Conservation (phyloP, 176 grass and related monocot genomes). For the Eleusine coracana region DNA sequence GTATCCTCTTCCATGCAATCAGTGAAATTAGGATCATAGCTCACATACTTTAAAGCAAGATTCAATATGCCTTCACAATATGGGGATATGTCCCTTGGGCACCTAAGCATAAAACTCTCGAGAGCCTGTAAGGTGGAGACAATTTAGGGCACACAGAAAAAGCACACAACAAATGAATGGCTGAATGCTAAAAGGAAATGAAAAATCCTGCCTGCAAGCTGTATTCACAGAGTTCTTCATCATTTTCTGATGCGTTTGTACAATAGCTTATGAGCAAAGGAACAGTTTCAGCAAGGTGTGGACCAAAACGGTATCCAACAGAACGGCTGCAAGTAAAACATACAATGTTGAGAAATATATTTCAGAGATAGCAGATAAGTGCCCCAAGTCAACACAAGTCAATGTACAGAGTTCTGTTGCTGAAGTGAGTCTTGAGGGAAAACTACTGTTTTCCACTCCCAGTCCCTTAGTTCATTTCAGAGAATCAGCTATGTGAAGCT, state of each 20-base stretch:
- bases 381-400: not conserved
- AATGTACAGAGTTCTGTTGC: not conserved
- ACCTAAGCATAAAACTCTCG: conserved; percentile 97
- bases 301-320: conserved; percentile 97
- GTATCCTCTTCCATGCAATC: conserved; percentile 99
- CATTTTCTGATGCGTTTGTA: conserved; percentile 90
- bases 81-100: conserved; percentile 91
- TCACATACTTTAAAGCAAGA: conserved; percentile 92
- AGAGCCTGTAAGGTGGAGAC: conserved; percentile 64
- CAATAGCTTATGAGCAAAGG: conserved; percentile 94
- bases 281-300: conserved; percentile 86
- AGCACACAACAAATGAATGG: conserved; percentile 20
- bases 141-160: conserved; percentile 11
- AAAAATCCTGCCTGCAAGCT: conserved; percentile 77
- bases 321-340: conserved; percentile 63
- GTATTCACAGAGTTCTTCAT: conserved; percentile 96
- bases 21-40: conserved; percentile 99
- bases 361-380: not conserved
- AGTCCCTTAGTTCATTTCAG: no score
- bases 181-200: conserved; percentile 6
- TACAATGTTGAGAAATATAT: conserved; percentile 6
- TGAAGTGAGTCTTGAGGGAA: no score
- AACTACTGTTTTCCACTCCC: no score
- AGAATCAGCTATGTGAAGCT: no score
- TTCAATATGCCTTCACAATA: conserved; percentile 81